These are phyloP conservation scores for Anisodus acutangulus DNA, from an alignment of 257 asterid genomes.

Conservation along the genomic window DNA sequence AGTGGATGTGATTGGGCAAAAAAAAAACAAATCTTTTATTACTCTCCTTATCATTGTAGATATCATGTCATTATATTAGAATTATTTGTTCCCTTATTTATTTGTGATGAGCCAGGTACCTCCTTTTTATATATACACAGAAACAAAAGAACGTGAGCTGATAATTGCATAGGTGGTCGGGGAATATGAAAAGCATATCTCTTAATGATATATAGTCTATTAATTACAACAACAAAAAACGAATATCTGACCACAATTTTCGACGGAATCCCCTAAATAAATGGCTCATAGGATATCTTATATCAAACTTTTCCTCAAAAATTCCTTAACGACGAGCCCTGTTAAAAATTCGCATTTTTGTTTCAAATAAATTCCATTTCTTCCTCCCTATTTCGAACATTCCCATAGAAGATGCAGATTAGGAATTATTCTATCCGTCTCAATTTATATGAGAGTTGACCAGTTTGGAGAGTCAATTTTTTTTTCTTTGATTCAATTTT, in stretches of 20 bases:
- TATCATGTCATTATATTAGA: background rate
- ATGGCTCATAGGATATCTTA: background rate
- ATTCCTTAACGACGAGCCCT: too few relatives aligned
- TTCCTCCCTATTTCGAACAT: too few relatives aligned
- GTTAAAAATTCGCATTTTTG: too few relatives aligned
- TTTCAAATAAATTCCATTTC: too few relatives aligned
- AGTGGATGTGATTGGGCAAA: background rate
- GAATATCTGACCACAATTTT: background rate
- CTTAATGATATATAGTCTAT: background rate
- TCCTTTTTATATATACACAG: background rate
- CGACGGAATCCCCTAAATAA: too few relatives aligned
- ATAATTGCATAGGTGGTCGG: conserved; percentile 20
- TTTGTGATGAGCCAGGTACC: background rate
- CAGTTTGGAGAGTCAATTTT: too few relatives aligned
- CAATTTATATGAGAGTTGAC: too few relatives aligned
- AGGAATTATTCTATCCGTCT: too few relatives aligned
- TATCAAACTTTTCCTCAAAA: too few relatives aligned
- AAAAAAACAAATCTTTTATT: background rate
- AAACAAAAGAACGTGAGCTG: conserved; percentile 17
- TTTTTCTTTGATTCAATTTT: too few relatives aligned
- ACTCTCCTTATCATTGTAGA: conserved; percentile 11
- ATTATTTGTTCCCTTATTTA: background rate
- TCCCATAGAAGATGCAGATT: too few relatives aligned
- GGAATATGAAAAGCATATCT: background rate
- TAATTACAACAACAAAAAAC: background rate